Conservation (phyloP, 352 stramenopile genomes). For the Pythium coloratum region DNA sequence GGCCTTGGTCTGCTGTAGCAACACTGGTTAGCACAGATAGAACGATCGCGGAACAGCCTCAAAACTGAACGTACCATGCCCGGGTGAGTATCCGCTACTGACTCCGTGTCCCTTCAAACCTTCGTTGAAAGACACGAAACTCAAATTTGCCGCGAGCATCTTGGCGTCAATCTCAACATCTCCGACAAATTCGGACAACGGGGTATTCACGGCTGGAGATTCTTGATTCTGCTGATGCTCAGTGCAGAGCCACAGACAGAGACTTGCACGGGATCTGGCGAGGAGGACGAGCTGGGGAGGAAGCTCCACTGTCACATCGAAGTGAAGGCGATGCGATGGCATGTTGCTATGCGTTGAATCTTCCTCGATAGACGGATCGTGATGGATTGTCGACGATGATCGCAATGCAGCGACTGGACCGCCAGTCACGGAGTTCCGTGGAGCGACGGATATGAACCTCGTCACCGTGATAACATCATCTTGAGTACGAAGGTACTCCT, state of each 20-base stretch:
- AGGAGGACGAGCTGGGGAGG: background rate
- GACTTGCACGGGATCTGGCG: background rate
- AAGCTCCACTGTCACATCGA: conserved; percentile 15
- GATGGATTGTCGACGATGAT: conserved; percentile 10
- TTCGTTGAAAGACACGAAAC: background rate
- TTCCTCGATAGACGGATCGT: background rate
- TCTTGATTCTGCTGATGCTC: background rate
- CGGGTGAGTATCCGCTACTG: background rate
- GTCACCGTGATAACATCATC: background rate
- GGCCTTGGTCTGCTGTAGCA: background rate
- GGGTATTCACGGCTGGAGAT: background rate
- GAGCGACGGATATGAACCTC: background rate
- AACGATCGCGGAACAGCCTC: background rate
- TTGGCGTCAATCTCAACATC: conserved; percentile 10
- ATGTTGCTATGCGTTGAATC: background rate
- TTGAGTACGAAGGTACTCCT: background rate
- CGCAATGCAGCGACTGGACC: background rate
- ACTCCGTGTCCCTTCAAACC: background rate
- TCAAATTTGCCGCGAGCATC: background rate
- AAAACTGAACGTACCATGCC: background rate
- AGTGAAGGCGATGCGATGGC: background rate
- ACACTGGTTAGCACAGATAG: background rate
- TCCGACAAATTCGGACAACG: background rate
- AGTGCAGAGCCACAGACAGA: conserved; percentile 12
- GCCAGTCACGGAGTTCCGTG: background rate